Percentiles rank a stretch among this genome's conserved stretches.
Conservation (phyloP, 2,329 filamentous ascomycete species). For the Colletotrichum sp. region DNA sequence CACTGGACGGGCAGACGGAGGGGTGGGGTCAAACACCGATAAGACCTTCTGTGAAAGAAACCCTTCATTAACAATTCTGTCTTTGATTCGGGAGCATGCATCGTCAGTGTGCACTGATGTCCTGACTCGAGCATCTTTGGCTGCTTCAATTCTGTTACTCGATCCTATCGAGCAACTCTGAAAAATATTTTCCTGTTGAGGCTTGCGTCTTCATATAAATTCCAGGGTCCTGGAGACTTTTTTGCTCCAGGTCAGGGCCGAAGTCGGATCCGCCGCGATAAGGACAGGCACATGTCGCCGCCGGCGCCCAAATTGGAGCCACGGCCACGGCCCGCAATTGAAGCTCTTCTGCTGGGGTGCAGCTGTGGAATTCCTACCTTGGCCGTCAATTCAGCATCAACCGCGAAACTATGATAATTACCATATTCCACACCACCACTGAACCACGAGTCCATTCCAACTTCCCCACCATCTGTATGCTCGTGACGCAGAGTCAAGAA, state of each 20-base stretch:
- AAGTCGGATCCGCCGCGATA: conserved; percentile 14
- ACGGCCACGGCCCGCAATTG: neutral
- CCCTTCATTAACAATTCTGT: neutral
- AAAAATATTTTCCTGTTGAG: neutral
- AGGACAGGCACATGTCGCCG: conserved; percentile 5
- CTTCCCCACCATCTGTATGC: neutral
- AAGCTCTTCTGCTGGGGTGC: neutral
- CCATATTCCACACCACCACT: neutral
- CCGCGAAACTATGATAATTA: neutral
- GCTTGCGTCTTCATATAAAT: neutral
- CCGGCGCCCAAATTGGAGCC: neutral
- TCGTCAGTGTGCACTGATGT: neutral
- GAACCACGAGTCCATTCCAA: neutral
- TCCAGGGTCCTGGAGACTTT: neutral
- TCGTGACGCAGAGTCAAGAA: neutral
- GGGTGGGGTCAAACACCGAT: conserved; percentile 1
- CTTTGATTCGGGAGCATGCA: neutral
- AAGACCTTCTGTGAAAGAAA: neutral
- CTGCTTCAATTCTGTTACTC: neutral
- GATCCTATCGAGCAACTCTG: neutral
- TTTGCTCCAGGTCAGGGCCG: neutral
- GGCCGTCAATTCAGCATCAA: neutral
- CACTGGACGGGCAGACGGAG: neutral
- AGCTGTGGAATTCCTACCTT: neutral
- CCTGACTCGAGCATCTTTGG: neutral